Evolutionary conservation across 1,139 yeast genomes (phyloP).

Genomic region (Candida buenavistaensis): DNA sequence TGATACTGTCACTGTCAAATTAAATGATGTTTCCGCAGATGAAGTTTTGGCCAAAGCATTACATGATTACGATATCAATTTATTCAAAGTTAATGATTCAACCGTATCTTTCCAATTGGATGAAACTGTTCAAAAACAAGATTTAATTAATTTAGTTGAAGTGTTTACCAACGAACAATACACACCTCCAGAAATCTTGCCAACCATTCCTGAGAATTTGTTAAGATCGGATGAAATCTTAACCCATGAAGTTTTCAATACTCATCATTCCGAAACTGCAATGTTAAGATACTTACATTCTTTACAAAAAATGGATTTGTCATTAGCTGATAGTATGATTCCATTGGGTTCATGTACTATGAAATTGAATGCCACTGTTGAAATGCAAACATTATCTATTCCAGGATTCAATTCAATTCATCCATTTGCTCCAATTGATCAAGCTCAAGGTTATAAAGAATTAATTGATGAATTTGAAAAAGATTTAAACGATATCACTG

Average conservation of each 20-base stretch:
- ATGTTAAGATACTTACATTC: constrained; percentile 87
- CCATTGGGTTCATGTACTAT: constrained; percentile 97
- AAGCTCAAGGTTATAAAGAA: constrained; percentile 81
- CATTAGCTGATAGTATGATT: constrained; percentile 94
- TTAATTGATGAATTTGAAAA: constrained; percentile 73
- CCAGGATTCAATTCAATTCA: constrained; percentile 88
- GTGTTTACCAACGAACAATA: constrained; percentile 49
- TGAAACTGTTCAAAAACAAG: constrained; percentile 74
- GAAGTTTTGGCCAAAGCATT: constrained; percentile 60
- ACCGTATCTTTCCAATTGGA: constrained; percentile 79
- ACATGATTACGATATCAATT: constrained; percentile 63
- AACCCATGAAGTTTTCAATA: constrained; percentile 76
- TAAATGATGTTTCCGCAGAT: constrained; percentile 54
- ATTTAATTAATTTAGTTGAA: constrained; percentile 56
- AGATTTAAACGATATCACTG: constrained; percentile 92
- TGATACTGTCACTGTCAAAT: constrained; percentile 78
- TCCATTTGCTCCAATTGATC: constrained; percentile 89
- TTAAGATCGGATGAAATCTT: constrained; percentile 66
- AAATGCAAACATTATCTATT: constrained; percentile 92
- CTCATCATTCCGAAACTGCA: constrained; percentile 91
- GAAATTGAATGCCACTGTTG: constrained; percentile 94
- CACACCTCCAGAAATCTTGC: constrained; percentile 35
- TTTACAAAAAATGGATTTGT: constrained; percentile 84
- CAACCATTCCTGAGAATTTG: constrained; percentile 53
- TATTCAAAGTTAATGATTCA: constrained; percentile 64